Percentiles rank a stretch among this genome's conserved stretches.
phyloP scores from a whole-genome alignment of 768 basidiomycete species.

The Boletus sp. region DNA sequence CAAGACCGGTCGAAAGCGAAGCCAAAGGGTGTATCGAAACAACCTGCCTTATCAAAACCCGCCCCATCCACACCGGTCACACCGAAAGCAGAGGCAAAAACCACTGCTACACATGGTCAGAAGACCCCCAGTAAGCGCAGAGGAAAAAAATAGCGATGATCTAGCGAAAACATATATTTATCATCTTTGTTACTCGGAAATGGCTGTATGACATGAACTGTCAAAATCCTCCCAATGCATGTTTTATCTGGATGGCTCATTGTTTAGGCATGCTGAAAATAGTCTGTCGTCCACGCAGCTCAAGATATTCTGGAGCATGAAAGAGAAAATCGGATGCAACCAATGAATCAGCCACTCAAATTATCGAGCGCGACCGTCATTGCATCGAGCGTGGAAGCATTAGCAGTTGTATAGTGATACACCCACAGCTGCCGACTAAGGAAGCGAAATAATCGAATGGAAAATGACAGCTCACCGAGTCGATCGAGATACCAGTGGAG shows the following conservation, averaged over 20 bases:
- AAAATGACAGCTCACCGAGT: no score
- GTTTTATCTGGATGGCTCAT: background rate
- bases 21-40: conserved; percentile 2
- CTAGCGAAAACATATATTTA: background rate
- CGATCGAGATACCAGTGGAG: no score
- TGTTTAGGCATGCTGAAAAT: no score
- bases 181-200: background rate
- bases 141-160: conserved; percentile 22
- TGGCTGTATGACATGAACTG: background rate
- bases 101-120: conserved; percentile 13
- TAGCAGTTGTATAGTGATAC: no score
- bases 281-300: no score
- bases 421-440: no score
- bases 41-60: background rate
- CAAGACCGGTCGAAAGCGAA: conserved; percentile 4
- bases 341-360: no score
- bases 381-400: no score
- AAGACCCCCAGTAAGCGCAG: conserved; percentile 30
- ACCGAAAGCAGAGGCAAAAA: conserved; percentile 11
- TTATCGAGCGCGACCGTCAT: no score
- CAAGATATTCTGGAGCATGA: no score
- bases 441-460: no score
- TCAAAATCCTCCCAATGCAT: background rate
- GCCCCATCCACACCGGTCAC: background rate
- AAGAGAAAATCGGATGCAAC: no score